A percentile compares a stretch with the other conserved stretches of the same genome.
Conservation (phyloP, 176 grass and related monocot species). For the Oryza australiensis region DNA sequence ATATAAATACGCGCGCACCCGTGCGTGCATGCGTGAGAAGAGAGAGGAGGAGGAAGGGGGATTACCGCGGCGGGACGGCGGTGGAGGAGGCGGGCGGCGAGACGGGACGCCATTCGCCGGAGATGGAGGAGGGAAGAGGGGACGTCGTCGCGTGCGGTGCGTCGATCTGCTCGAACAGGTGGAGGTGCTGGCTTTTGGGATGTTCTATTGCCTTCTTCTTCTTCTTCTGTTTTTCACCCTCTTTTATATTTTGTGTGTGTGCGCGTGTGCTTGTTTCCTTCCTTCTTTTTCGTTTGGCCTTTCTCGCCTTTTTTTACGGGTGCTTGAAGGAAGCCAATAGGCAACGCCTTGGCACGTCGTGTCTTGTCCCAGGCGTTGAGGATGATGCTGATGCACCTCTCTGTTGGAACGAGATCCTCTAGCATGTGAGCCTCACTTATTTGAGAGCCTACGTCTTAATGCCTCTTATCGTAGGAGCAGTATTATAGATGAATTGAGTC, state of each 20-base stretch:
- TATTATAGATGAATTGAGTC: too few relatives aligned
- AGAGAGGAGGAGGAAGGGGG: neutral
- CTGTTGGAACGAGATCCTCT: too few relatives aligned
- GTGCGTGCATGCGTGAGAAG: neutral
- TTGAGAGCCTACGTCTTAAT: too few relatives aligned
- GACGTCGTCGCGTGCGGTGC: neutral
- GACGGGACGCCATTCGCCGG: constrained; percentile 63
- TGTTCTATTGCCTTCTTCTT: neutral
- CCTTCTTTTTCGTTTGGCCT: neutral
- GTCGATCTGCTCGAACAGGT: constrained; percentile 18
- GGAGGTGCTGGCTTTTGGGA: neutral
- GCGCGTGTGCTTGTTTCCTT: neutral
- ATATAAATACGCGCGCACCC: too few relatives aligned
- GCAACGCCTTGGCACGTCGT: too few relatives aligned
- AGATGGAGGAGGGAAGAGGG: neutral
- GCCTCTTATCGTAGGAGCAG: too few relatives aligned
- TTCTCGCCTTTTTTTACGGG: neutral
- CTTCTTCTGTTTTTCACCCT: too few relatives aligned
- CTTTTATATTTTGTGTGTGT: too few relatives aligned
- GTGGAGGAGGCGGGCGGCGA: constrained; percentile 45
- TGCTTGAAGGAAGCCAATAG: too few relatives aligned
- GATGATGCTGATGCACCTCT: too few relatives aligned
- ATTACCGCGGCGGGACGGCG: constrained; percentile 41
- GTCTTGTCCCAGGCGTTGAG: too few relatives aligned
- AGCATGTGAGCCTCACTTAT: too few relatives aligned